Base-by-base conservation (phyloP, 805 yeast species). In the Wickerhamia fluorescens region DNA sequence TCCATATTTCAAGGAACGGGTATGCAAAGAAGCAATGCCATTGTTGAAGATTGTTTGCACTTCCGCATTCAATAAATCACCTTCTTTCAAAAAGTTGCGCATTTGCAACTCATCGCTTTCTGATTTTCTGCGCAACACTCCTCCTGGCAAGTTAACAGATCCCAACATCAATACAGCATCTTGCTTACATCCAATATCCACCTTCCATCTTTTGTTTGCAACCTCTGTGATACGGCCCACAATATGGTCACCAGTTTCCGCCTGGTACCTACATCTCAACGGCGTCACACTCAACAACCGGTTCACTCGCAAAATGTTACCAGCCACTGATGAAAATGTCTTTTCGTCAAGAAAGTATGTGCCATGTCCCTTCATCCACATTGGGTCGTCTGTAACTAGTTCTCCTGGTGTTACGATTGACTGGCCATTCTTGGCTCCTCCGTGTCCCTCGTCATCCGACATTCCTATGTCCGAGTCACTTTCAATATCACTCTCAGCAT, bases 361-460 rank as follows among this genome's bases (percentile, higher is more conserved):
- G 5, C 98, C 98, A 49, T 89, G 98, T 17, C 98, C 98, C 49
- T 94, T 74, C 98, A 92, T 92, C 96, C 97, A 92, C 2, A 79
- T 71, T 5, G 95, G 84, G 47, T 92, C 97, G 42, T 84, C 92
- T 0, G 97, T 92, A n/a, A 92, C 83, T 28, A 88, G 60, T 51
- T 92, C 96, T 7, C 98, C 98, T 0, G 98, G 98, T 1, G 96
- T 86, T 12, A 89, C 95, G 7, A 92, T 53, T 24, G 47, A 37
- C 28, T 25, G 50, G 41, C 31, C 38, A 30, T 14, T 33, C 25
- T 20, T 18, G 9, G n/a, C 24, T 5, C 12, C 12, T 11, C 14
- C 16, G 6, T 20, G 33, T 10, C 28, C 20, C 21, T 48, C 61
- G n/a, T 27, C 51, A 24, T 63, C 71, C 1, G 58, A 47, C 60